Base-by-base conservation (phyloP, 2,329 filamentous ascomycete species). In the Diplodia intermedia region DNA sequence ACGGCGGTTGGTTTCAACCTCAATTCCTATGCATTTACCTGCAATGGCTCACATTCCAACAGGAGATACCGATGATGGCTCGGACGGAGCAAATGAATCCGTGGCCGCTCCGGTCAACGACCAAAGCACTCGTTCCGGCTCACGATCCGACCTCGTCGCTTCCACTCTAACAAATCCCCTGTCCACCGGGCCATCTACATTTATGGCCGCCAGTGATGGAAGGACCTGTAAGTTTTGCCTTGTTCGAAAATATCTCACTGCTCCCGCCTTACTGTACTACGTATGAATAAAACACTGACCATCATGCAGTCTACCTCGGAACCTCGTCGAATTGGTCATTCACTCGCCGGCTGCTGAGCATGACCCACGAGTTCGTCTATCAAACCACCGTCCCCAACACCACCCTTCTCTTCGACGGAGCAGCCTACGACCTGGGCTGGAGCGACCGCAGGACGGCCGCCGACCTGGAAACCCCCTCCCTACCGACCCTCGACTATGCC, bases 241-340 rank as follows among this genome's bases (percentile, higher is more conserved):
- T 9, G 57, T 3, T n/a, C 26, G 31, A 31, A 31, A 31, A 4
- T 31, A 3, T 31, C 4, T 31, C 31, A 31, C 31, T 8, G 31
- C 31, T 3, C 31, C 31, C 31, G 8, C 31, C 5, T 5, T 31
- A 3, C 2, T 5, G 31, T 31, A 31, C 31, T 3, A 8, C 31
- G 8, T 31, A 8, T 31, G 31, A 8, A 15, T 4, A 8, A 31
- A 43, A 40, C 20, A 11, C 67, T 71, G 26, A 71, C 49, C 14
- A 14, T 15, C 9, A 12, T 54, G 3, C 23, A 86, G 84, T 80
- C 66, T 86, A 86, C 68, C 78, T 87, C 9, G 85, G 85, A 1
- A 84, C 83, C 1, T 86, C 85, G 0, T 87, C 85, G 1, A 87
- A 85, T 56, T 87, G 85, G 85, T 84, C 84, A 0, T 87, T 86